These are phyloP conservation scores for Chaetomium sp. DNA, from an alignment of 2,329 filamentous ascomycete species.

Conservation along the genomic window DNA sequence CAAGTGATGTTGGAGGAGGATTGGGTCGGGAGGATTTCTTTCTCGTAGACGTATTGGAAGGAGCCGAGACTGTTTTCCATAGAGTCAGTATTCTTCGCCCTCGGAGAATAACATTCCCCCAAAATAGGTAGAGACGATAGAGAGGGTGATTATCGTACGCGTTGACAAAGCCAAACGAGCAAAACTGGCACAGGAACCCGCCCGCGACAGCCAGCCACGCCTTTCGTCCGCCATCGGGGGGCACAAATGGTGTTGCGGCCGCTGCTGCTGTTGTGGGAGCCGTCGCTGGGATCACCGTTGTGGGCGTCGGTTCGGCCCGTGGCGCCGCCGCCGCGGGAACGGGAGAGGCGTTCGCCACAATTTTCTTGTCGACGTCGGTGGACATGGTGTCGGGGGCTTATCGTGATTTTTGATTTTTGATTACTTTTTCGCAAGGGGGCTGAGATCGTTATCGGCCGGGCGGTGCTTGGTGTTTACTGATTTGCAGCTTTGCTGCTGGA, in stretches of 20 bases:
- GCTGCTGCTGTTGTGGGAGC: neutral
- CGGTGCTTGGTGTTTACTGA: too few species aligned
- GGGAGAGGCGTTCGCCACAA: too few species aligned
- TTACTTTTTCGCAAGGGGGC: too few species aligned
- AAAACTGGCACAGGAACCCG: conserved; percentile 6
- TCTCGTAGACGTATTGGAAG: conserved; percentile 6
- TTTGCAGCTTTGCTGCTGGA: too few species aligned
- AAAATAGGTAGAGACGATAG: neutral
- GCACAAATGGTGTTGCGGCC: neutral
- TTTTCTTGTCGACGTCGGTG: too few species aligned
- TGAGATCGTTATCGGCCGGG: too few species aligned
- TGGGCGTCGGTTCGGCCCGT: neutral
- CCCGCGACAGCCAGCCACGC: conserved; percentile 2
- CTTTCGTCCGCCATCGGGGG: neutral
- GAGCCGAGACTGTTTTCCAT: neutral
- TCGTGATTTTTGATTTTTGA: too few species aligned
- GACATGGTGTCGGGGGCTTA: too few species aligned
- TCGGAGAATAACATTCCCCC: neutral
- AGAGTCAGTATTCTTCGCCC: neutral
- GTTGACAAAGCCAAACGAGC: conserved; percentile 5
- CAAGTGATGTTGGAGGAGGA: conserved; percentile 4
- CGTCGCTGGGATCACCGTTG: neutral
- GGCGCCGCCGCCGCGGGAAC: too few species aligned
- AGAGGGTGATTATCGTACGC: neutral
- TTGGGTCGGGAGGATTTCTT: conserved; percentile 1